Evolutionary conservation across 177 flowering plant species (phyloP), one percentile per base, ranked within the genome.

Genomic region (Tripterygium wilfordii): DNA sequence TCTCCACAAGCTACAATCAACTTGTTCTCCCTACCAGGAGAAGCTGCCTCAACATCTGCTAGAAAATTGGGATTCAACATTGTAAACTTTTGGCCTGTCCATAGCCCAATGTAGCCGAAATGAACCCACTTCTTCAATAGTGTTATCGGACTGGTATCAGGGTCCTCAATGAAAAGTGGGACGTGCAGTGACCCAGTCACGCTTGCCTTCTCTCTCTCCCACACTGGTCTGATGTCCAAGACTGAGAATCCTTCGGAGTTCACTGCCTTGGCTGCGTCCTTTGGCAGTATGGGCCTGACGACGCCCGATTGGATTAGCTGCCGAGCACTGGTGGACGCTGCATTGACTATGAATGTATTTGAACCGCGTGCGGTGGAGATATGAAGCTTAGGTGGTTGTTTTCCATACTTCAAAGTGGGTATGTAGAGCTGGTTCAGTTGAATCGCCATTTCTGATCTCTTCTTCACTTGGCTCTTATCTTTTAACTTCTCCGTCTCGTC

Each of bases 81-180:
- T 10, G 96, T 88, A 58, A 85, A 71, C 1, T 69, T 37, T 49
- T 85, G 95, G 40, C 98, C 96, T 8, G 98, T 88, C 98, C 98
- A 90, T 4, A 73, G 53, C 2, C 98, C 98, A 58, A 90, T 83
- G 65, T 90, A 90, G 1, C 96, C 98, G 36, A 90, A 78, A 62
- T 90, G 96, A 18, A 90, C 95, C 98, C 98, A 90, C 49, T 87
- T 87, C 72, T 87, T 90, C 46, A 88, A 41, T 27, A 85, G 74
- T 1, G 92, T 85, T 0, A 88, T 15, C 21, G 77, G 82, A 16
- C 84, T 51, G 25, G 59, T 67, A 39, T 88, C 96, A 13, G n/a
- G 36, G 44, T 91, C 98, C 55, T 79, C 49, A 7, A 91, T 57
- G 45, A 85, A 88, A 17, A 91, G 68, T 4, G 98, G 95, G 42